A percentile compares a stretch with the other conserved stretches of the same genome.
Conservation (phyloP, 371 early-diverging fungal species). For the Rhizopus sp. region DNA sequence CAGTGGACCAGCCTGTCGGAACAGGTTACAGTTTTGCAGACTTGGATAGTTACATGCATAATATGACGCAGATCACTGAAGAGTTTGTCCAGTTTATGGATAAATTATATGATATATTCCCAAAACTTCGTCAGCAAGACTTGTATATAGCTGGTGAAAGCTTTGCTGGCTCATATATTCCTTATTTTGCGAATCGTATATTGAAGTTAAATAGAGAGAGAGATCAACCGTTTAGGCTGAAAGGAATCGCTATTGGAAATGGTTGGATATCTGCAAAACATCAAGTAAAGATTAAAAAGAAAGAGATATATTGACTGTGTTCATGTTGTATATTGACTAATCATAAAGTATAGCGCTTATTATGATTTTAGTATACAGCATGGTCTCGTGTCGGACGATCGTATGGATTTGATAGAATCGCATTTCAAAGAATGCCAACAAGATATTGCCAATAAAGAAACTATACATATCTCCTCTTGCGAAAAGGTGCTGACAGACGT, state of each 20-base stretch:
- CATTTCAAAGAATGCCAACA: conserved; percentile 31
- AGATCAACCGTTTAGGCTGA: conserved; percentile 53
- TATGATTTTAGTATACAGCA: conserved; percentile 49
- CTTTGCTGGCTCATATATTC: conserved; percentile 86
- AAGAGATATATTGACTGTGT: too few relatives aligned
- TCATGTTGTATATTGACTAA: neutral
- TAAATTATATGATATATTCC: conserved; percentile 64
- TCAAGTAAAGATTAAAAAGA: conserved; percentile 54
- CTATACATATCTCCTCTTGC: conserved; percentile 30
- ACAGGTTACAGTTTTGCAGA: conserved; percentile 76
- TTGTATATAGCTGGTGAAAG: conserved; percentile 86
- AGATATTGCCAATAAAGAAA: conserved; percentile 18
- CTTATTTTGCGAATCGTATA: conserved; percentile 70
- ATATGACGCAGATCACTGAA: conserved; percentile 47
- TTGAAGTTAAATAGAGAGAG: conserved; percentile 53
- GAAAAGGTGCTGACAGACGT: conserved; percentile 35
- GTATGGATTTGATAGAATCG: conserved; percentile 21
- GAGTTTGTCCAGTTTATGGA: conserved; percentile 67
- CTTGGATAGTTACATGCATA: conserved; percentile 39
- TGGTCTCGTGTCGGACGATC: conserved; percentile 36
- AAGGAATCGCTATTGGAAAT: conserved; percentile 81
- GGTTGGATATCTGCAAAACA: conserved; percentile 86
- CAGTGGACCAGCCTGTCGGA: conserved; percentile 89
- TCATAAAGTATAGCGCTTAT: conserved; percentile 54
- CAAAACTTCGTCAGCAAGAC: conserved; percentile 55